phyloP scores from a whole-genome alignment of 495 filamentous ascomycete species.

The Darksidea phi region DNA sequence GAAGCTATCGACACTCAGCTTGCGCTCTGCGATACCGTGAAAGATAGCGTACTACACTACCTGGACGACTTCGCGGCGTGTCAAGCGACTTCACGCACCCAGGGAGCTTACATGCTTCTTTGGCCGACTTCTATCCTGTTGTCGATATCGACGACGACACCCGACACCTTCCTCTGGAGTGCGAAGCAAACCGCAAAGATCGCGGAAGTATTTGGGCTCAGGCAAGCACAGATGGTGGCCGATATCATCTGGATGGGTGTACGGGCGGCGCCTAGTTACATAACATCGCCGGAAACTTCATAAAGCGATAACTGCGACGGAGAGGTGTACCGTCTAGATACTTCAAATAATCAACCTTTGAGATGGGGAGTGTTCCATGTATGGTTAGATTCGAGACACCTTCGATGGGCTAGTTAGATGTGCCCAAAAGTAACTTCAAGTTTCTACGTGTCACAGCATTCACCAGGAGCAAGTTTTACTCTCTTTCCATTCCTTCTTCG shows the following conservation, averaged over 20 bases:
- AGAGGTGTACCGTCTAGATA: too few relatives aligned
- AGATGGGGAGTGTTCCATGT: too few relatives aligned
- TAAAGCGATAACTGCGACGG: too few relatives aligned
- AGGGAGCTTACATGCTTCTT: slow-evolving; percentile 5
- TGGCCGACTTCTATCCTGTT: slow-evolving; percentile 17
- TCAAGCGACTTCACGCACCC: background rate
- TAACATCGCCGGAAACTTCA: too few relatives aligned
- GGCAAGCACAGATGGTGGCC: slow-evolving; percentile 14
- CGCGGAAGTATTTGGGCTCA: slow-evolving; percentile 10
- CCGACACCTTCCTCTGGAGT: slow-evolving; percentile 10
- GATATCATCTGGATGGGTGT: slow-evolving; percentile 13
- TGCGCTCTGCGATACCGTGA: slow-evolving; percentile 9
- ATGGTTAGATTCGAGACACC: too few relatives aligned
- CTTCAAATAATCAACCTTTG: too few relatives aligned
- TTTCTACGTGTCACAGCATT: too few relatives aligned
- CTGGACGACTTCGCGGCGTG: slow-evolving; percentile 1
- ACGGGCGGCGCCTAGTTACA: background rate
- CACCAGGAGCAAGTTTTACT: too few relatives aligned
- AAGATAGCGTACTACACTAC: background rate
- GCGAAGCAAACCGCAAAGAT: background rate
- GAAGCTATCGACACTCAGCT: slow-evolving; percentile 1
- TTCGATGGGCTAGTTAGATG: too few relatives aligned
- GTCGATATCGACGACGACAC: slow-evolving; percentile 2
- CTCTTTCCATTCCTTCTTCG: too few relatives aligned
- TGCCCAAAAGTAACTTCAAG: too few relatives aligned